Base-by-base conservation (phyloP, 768 basidiomycete species). In the Ramaria sp. region DNA sequence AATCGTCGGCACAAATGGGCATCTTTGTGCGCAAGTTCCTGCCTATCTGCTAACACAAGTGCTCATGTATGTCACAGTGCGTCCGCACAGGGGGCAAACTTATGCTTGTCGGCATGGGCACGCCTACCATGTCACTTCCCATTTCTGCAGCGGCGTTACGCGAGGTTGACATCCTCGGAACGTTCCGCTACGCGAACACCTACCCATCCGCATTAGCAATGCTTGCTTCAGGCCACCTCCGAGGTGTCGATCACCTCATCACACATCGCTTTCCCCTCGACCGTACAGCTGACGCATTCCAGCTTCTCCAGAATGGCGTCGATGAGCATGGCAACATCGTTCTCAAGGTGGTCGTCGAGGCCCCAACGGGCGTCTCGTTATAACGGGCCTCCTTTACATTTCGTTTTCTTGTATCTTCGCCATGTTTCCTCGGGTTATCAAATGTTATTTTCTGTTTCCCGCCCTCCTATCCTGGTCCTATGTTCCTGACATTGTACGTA, bases 91-190 rank as follows among this genome's bases (percentile, higher is more conserved):
- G 93, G 51, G 90, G 91, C 51, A 91, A 87, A 67, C 90, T 96
- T 56, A 84, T 91, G 78, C 87, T 92, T 64, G 82, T 98, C 61
- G 95, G 95, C 20, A 98, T 98, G 95, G 95, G 95, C 62, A 82
- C 91, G 15, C 80, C 85, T 58, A 86, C 84, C 63, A 80, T 86
- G 57, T 75, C 78, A 61, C 75, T 96, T 54, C 95, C 95, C n/a
- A 77, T 93, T 57, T 85, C 86, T 43, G 77, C 79, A 30, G 88
- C 92, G 41, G 86, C 90, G 15, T 70, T 84, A 57, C 84, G 94
- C 52, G 94, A 96, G 71, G 90, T 97, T 59, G 92, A 97, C 70
- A 82, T 97, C 64, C 81, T 83, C 60, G 94, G 93, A 62, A 88
- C 87, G 38, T 96, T 96, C 79, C 81, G 90, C 33, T 93, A 93